Conservation (phyloP, 345 rosid species). For the Triadica sebifera region DNA sequence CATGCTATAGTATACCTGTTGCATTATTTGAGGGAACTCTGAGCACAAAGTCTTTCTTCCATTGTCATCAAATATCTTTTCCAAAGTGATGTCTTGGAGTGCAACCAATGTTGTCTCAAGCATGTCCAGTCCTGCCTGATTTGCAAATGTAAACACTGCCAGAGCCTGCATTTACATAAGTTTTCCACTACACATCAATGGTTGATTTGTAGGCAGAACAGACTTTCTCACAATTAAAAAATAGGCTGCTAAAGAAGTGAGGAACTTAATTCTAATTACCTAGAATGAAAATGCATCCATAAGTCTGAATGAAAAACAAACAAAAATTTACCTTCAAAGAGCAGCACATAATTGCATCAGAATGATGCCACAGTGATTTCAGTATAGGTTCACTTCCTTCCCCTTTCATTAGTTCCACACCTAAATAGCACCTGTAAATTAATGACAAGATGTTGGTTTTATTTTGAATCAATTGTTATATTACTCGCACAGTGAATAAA, state of each 20-base stretch:
- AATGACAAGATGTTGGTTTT: neutral
- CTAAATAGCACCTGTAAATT: slow-evolving; percentile 68
- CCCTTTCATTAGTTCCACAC: slow-evolving; percentile 72
- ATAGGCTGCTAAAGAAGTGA: too few species aligned
- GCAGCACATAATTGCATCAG: slow-evolving; percentile 89
- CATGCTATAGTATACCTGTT: slow-evolving; percentile 20
- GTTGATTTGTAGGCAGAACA: neutral
- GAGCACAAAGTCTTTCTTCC: slow-evolving; percentile 30
- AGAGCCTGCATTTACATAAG: slow-evolving; percentile 16
- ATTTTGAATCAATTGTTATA: neutral
- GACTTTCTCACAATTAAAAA: neutral
- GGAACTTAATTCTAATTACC: too few species aligned
- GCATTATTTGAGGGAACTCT: slow-evolving; percentile 37
- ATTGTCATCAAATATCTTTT: slow-evolving; percentile 32
- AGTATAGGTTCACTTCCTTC: slow-evolving; percentile 79
- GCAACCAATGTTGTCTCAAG: slow-evolving; percentile 35
- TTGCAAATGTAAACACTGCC: slow-evolving; percentile 29
- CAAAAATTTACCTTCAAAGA: slow-evolving; percentile 49
- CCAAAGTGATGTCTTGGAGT: slow-evolving; percentile 30
- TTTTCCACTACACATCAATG: neutral
- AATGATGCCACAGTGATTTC: slow-evolving; percentile 82
- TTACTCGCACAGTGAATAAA: neutral
- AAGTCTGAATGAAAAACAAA: too few species aligned
- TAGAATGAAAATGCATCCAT: too few species aligned
- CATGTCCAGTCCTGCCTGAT: slow-evolving; percentile 37